phyloP scores from a whole-genome alignment of 495 filamentous ascomycete species.

The Hypoxylon lienhwacheense region DNA sequence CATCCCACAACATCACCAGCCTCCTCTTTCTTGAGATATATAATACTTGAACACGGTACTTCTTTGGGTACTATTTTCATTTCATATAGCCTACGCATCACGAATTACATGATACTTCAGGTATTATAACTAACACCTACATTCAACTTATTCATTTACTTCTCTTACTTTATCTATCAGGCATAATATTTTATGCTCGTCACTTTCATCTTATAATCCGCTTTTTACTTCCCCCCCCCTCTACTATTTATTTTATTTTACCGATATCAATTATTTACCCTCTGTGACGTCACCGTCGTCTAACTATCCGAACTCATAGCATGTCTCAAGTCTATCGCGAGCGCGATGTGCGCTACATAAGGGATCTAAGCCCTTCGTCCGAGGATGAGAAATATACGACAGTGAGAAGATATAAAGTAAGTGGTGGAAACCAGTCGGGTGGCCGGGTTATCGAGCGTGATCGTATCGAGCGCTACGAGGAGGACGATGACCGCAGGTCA shows the following conservation, averaged over 20 bases:
- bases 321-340: slow-evolving; percentile 55
- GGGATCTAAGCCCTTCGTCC: slow-evolving; percentile 50
- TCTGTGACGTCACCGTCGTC: slow-evolving; percentile 32
- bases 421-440: slow-evolving; percentile 31
- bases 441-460: slow-evolving; percentile 43
- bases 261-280: slow-evolving; percentile 12
- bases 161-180: too few species aligned
- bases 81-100: too few species aligned
- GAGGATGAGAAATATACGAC: slow-evolving; percentile 56
- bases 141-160: too few species aligned
- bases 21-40: slow-evolving; percentile 24
- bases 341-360: slow-evolving; percentile 46
- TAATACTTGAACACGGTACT: slow-evolving; percentile 5
- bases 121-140: too few species aligned
- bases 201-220: slow-evolving; percentile 2
- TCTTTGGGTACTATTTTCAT: too few species aligned
- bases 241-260: neutral
- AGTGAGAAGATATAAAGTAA: slow-evolving; percentile 59
- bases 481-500: slow-evolving; percentile 55
- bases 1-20: slow-evolving; percentile 34
- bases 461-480: slow-evolving; percentile 49
- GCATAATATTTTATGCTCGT: too few species aligned
- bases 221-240: neutral
- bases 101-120: too few species aligned
- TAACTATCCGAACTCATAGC: slow-evolving; percentile 14